These are phyloP conservation scores for Bipolaris victoriae DNA, from an alignment of 2,329 filamentous ascomycete genomes.

Conservation along the genomic window DNA sequence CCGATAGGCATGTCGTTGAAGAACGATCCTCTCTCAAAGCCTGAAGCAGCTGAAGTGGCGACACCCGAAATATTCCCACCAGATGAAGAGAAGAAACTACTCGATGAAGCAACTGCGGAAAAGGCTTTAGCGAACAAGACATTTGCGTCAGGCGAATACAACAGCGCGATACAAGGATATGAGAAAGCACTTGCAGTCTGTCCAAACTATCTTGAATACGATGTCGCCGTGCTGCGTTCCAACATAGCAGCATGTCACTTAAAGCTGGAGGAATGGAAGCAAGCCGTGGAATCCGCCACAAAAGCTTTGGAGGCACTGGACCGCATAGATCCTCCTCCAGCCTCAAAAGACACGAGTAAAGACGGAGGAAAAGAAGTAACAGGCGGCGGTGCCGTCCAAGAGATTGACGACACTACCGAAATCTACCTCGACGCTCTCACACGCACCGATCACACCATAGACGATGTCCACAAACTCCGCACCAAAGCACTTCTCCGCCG, in stretches of 20 bases:
- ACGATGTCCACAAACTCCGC: constrained; percentile 77
- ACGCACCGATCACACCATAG: constrained; percentile 40
- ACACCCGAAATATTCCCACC: constrained; percentile 38
- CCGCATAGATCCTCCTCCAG: constrained; percentile 59
- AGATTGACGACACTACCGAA: constrained; percentile 58
- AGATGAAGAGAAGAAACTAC: constrained; percentile 57
- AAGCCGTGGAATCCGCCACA: constrained; percentile 75
- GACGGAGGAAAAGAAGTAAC: constrained; percentile 54
- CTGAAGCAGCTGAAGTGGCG: constrained; percentile 10
- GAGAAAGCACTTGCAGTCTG: constrained; percentile 78
- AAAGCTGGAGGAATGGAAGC: constrained; percentile 84
- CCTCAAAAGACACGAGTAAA: constrained; percentile 45
- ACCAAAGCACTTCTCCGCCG: constrained; percentile 83
- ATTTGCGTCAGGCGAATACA: constrained; percentile 75
- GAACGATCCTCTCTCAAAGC: constrained; percentile 9
- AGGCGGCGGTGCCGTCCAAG: constrained; percentile 64
- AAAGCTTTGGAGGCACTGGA: constrained; percentile 76
- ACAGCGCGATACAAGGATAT: constrained; percentile 81
- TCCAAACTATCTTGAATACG: constrained; percentile 85
- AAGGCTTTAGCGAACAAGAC: constrained; percentile 79
- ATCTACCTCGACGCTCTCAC: constrained; percentile 41
- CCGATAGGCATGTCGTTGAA: constrained; percentile 13
- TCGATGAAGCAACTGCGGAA: constrained; percentile 72
- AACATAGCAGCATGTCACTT: constrained; percentile 91
- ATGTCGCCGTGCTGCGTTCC: constrained; percentile 82